These are phyloP conservation scores for Didymellaceae sp. DNA, from an alignment of 2,329 filamentous ascomycete species.

Conservation along the genomic window DNA sequence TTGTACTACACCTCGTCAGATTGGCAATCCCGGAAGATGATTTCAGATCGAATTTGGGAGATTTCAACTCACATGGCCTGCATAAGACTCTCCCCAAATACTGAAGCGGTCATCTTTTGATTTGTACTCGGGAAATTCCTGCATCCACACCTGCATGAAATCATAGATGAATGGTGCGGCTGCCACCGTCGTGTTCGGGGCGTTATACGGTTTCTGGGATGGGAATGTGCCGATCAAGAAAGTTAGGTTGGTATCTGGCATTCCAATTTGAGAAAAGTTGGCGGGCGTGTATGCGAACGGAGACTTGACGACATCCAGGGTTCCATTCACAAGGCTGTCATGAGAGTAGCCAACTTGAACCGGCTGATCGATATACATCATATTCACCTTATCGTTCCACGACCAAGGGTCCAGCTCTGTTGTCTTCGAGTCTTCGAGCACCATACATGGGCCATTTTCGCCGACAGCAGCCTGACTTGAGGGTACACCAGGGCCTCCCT, in stretches of 20 bases:
- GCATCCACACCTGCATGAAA: slow-evolving; percentile 25
- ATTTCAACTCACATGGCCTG: slow-evolving; percentile 51
- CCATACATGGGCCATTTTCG: slow-evolving; percentile 23
- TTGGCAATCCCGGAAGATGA: too few species aligned
- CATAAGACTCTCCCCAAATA: slow-evolving; percentile 53
- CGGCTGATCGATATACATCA: slow-evolving; percentile 72
- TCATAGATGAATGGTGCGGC: slow-evolving; percentile 23
- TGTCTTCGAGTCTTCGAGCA: slow-evolving; percentile 25
- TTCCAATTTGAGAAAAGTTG: slow-evolving; percentile 16
- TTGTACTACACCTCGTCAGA: too few species aligned
- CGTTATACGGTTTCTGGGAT: slow-evolving; percentile 1
- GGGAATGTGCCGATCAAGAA: slow-evolving; percentile 18
- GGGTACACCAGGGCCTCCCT: slow-evolving; percentile 23
- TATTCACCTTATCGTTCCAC: slow-evolving; percentile 42
- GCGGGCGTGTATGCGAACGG: not conserved
- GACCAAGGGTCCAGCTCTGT: slow-evolving; percentile 25
- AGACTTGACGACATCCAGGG: slow-evolving; percentile 6
- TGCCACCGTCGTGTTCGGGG: slow-evolving; percentile 22
- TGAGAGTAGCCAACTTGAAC: slow-evolving; percentile 63
- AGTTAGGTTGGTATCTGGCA: slow-evolving; percentile 14
- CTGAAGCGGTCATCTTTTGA: slow-evolving; percentile 27
- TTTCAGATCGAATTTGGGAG: too few species aligned
- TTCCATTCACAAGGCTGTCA: slow-evolving; percentile 18
- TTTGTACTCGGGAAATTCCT: slow-evolving; percentile 27
- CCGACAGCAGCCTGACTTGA: slow-evolving; percentile 25